Percentiles rank a stretch among this genome's conserved stretches.
phyloP scores from a whole-genome alignment of 179 eudicot genomes.

The Camellia oleifera region DNA sequence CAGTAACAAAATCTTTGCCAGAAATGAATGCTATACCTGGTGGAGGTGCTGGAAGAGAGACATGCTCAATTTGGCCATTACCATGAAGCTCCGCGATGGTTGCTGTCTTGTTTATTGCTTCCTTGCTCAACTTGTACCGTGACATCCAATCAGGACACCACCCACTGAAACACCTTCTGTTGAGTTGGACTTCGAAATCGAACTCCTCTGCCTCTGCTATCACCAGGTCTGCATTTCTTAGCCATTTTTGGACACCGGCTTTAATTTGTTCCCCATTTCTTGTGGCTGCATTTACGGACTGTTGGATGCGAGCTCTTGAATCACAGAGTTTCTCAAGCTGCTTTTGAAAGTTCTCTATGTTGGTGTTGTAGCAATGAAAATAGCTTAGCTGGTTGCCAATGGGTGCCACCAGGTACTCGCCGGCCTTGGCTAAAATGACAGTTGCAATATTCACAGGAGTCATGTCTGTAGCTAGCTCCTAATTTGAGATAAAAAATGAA shows the following conservation, averaged over 20 bases:
- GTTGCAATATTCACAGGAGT: too few species aligned
- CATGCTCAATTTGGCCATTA: neutral
- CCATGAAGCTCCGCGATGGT: neutral
- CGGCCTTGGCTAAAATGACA: neutral
- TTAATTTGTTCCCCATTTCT: neutral
- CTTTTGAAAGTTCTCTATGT: neutral
- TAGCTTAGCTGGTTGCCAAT: neutral
- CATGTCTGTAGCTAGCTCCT: too few species aligned
- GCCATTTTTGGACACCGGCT: neutral
- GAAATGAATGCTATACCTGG: neutral
- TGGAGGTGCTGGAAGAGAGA: neutral
- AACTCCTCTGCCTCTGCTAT: neutral
- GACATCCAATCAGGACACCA: neutral
- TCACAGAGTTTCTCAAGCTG: neutral
- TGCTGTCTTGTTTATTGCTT: neutral
- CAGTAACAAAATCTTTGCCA: neutral
- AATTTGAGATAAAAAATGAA: too few species aligned
- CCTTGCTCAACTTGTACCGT: neutral
- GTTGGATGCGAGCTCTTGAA: neutral
- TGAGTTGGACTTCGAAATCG: neutral
- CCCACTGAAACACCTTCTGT: slow-evolving; percentile 1
- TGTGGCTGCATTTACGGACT: neutral
- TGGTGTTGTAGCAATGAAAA: neutral
- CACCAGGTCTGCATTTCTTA: neutral
- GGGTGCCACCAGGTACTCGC: slow-evolving; percentile 3